Conservation (phyloP, 2,329 filamentous ascomycete genomes). For the Talaromyces rugulosus region DNA sequence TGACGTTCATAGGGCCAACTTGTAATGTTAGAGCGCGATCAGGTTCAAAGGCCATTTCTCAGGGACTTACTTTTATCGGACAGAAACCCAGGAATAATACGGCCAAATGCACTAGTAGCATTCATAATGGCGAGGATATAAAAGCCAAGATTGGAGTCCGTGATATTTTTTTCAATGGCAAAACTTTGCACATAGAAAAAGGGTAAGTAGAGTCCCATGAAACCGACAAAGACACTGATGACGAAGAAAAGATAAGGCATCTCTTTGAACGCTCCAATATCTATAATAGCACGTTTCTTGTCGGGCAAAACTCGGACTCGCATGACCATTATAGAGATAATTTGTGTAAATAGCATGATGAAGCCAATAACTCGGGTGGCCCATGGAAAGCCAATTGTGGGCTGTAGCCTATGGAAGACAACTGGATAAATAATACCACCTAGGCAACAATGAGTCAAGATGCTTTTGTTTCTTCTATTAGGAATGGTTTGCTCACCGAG, state of each 20-base stretch:
- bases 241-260: constrained; percentile 35
- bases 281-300: constrained; percentile 29
- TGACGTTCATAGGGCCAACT: neutral
- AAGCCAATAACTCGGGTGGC: constrained; percentile 55
- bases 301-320: constrained; percentile 30
- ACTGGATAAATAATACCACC: constrained; percentile 61
- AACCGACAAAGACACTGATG: constrained; percentile 37
- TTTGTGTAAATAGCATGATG: constrained; percentile 56
- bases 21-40: neutral
- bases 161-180: neutral
- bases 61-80: neutral
- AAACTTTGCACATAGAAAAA: constrained; percentile 31
- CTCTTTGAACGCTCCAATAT: constrained; percentile 37
- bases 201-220: constrained; percentile 46
- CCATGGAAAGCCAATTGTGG: constrained; percentile 53
- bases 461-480: neutral
- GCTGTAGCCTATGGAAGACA: constrained; percentile 56
- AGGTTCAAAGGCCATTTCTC: neutral
- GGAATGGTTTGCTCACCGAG: constrained; percentile 19
- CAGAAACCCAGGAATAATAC: constrained; percentile 4
- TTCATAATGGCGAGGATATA: constrained; percentile 7
- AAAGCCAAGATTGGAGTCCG: neutral
- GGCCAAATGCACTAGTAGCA: neutral
- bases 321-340: constrained; percentile 51
- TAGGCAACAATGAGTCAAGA: neutral